Evolutionary conservation across 768 basidiomycete species (phyloP), one percentile per base, ranked within the genome.

Genomic region (Hericium rajendrae): DNA sequence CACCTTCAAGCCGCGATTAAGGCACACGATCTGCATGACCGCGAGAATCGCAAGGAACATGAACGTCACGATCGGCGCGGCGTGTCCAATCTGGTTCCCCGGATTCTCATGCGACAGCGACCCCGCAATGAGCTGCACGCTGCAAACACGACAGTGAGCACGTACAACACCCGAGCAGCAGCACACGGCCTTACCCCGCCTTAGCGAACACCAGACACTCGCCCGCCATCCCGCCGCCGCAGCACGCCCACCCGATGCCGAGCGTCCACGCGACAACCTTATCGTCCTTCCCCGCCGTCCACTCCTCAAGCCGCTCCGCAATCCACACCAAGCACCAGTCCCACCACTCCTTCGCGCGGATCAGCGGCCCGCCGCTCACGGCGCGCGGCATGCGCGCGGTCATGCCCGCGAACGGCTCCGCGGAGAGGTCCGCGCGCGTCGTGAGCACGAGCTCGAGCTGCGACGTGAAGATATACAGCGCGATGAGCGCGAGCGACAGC

Each of bases 191-290:
- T 66, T 64, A 86, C 85, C 78, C 81, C 22, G 85, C 75, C 66
- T 83, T 87, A 6, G 86, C 86, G 60, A 97, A 94, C 3, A 98
- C 91, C 57, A 98, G 76, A 70, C 85, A 88, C 43, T 85, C 84
- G 5, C 94, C 95, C 6, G 92, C 91, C 40, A 98, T 74, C 38
- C 91, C 87, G 12, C 94, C 94, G 38, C 94, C 94, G 55, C 85
- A 84, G 60, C 93, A 93, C 2, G 92, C 89, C 95, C 94, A 97
- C 1, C 86, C 86, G 52, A 98, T 91, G 13, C 94, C 28, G 48
- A 94, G 77, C 26, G 89, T 85, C 91, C 93, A 97, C 6, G 87
- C 86, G 43, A 98, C 75, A 55, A 85, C 84, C 63, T 81, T 87
- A 66, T 98, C 94, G 66, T 87, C 87, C 65, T 86, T 88, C 12